Evolutionary conservation across 1,284 basidiomycete genomes (phyloP), one percentile per base, ranked within the genome.

Genomic region (Fomitopsis palustris): DNA sequence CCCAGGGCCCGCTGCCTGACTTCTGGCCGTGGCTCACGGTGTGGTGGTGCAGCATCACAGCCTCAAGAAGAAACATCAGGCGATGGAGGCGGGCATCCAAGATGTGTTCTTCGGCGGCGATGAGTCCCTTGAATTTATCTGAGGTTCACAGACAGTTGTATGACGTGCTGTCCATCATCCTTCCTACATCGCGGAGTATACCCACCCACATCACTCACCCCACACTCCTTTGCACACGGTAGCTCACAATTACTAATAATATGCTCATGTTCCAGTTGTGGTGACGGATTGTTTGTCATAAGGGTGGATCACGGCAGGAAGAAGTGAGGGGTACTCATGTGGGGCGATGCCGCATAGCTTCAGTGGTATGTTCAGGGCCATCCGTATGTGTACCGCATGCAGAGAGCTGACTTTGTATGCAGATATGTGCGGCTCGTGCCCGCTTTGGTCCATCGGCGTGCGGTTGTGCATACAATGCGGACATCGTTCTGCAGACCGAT

Each of bases 91-190:
- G 14, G 39, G 38, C n/a, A 41, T 54, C 17, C 58, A 54, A 17
- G 45, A 49, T 49, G 57, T 53, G 12, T 54, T 55, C 23, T 58
- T 56, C 19, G 47, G 56, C 25, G 39, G 37, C 25, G 63, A 66
- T 25, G 64, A 65, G 38, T 57, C 62, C 5, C 58, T 67, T 14
- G 56, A 61, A 17, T 53, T 67, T 33, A 41, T 66, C 27, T 61
- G 49, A 61, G 19, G 21, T 37, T 37, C 12, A 21, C 45, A 7
- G 23, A 17, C 45, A 47, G 25, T 27, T 27, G 6, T 21, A 47
- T 27, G 25, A 47, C 27, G 23, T 29, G 27, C 42, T 45, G 19
- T 14, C 45, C 12, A 29, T 29, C 45, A 43, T 16, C 27, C 16
- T 47, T 27, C 5, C 4, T 16, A 43, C 45, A 47, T 27, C 14